A percentile compares a stretch with the other conserved stretches of the same genome.
phyloP scores from a whole-genome alignment of 257 asterid genomes.

The Anisodus acutangulus region DNA sequence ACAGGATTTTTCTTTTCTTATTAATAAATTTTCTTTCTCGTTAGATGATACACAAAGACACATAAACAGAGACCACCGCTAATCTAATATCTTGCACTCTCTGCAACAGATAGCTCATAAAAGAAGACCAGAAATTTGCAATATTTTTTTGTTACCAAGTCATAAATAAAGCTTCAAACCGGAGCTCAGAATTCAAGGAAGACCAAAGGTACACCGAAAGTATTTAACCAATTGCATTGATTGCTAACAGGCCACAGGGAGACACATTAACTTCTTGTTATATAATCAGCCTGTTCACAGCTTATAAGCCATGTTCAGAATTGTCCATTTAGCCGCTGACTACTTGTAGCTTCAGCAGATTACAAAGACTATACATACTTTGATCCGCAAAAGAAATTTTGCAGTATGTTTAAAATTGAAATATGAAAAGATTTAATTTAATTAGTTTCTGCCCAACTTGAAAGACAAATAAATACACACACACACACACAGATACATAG shows the following conservation, averaged over 20 bases:
- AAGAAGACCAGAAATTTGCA: conserved; percentile 15
- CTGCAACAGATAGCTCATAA: not conserved
- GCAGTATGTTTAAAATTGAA: conserved; percentile 15
- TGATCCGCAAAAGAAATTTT: not conserved
- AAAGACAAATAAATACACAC: not conserved
- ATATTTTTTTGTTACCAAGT: conserved; percentile 2
- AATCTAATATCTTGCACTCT: not conserved
- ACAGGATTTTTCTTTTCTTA: not conserved
- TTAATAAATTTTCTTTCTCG: not conserved
- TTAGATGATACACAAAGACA: not conserved
- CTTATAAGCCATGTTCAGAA: conserved; percentile 7
- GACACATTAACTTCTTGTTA: not conserved
- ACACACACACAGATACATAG: not conserved
- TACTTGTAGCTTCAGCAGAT: conserved; percentile 14
- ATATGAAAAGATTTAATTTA: not conserved
- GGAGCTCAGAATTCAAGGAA: not conserved
- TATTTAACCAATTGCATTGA: not conserved
- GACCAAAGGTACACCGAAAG: not conserved
- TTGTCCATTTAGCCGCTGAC: conserved; percentile 7
- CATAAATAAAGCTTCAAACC: not conserved
- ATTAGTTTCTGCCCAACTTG: not conserved
- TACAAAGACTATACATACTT: conserved; percentile 5
- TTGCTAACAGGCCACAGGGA: conserved; percentile 1
- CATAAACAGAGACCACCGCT: not conserved
- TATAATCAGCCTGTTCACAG: not conserved